Evolutionary conservation across 768 basidiomycete species (phyloP), one percentile per base, ranked within the genome.

Genomic region (Boletus huronensis): DNA sequence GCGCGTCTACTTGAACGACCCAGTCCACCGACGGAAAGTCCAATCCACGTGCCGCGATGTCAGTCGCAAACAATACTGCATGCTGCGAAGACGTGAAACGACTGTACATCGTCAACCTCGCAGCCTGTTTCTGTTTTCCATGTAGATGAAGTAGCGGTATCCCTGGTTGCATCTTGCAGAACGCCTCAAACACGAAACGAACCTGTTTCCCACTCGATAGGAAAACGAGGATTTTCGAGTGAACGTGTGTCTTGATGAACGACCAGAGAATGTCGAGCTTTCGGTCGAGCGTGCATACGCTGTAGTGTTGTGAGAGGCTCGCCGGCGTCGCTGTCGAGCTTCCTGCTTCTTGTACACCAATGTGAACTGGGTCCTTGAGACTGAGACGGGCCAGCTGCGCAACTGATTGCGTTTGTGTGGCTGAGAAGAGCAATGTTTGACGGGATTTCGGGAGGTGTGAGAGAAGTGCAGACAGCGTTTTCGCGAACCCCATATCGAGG

Each of bases 11-110:
- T 68, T 99, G 96, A 28, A 99, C 67, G 2, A 99, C 96, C 96
- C 96, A 98, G 70, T 97, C 92, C 21, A 99, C 87, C 0, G 90
- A 81, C 5, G 97, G 96, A 72, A 99, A 99, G 72, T 99, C 96
- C 53, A 98, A 77, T 1, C 96, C 96, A 54, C 96, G 85, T 5
- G 96, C 93, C 34, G 96, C 96, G 55, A 99, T 88, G 67, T 99
- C 96, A 11, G 96, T 99, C 17, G 95, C 94, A 63, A 99, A 87
- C 21, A 98, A 78, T 6, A 96, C 82, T 2, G 93, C 87, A 61
- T 94, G 85, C 60, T 86, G 84, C 42, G 86, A 85, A 3, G 82
- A 74, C 3, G 88, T 88, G 75, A 97, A 99, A 40, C 85, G 86
- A 63, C 82, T 80, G 69, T 92, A 98, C 74, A 89, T 88, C 45